Evolutionary conservation across 2,329 filamentous ascomycete species (phyloP).

Genomic region (Helotiales sp.): DNA sequence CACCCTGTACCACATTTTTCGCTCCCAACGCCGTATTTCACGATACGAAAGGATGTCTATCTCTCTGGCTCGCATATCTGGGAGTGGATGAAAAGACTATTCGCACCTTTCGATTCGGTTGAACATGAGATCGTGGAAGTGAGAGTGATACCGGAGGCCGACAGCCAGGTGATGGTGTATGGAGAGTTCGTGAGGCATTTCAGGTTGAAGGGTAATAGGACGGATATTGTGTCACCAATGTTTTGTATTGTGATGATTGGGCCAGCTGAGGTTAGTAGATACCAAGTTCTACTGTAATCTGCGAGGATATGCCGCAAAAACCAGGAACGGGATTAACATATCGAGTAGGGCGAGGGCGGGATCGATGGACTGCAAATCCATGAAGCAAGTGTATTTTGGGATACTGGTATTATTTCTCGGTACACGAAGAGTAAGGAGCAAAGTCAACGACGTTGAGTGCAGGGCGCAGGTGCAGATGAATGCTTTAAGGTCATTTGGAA

Average conservation of each 20-base stretch:
- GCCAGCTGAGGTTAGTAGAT: not conserved
- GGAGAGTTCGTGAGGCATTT: constrained; percentile 26
- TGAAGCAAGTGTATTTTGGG: constrained; percentile 28
- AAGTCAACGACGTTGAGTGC: not conserved
- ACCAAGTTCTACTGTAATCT: too few relatives aligned
- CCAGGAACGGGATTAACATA: too few relatives aligned
- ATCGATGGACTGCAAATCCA: constrained; percentile 22
- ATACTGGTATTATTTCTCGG: constrained; percentile 25
- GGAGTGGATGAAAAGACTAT: constrained; percentile 12
- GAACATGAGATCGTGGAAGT: constrained; percentile 19
- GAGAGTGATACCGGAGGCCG: constrained; percentile 16
- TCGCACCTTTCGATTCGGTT: constrained; percentile 19
- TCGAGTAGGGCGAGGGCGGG: constrained; percentile 4
- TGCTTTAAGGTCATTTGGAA: not conserved
- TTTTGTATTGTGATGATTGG: constrained; percentile 9
- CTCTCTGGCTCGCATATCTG: constrained; percentile 23
- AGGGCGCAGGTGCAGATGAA: not conserved
- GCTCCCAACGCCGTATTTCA: constrained; percentile 20
- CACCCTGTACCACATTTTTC: constrained; percentile 17
- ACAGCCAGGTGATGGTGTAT: constrained; percentile 22
- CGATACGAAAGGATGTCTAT: constrained; percentile 28
- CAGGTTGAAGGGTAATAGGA: constrained; percentile 18
- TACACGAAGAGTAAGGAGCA: not conserved
- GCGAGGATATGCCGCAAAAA: too few relatives aligned
- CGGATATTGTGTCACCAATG: constrained; percentile 24